Base-by-base conservation (phyloP, 805 yeast species). In the Lachancea quebecensis region DNA sequence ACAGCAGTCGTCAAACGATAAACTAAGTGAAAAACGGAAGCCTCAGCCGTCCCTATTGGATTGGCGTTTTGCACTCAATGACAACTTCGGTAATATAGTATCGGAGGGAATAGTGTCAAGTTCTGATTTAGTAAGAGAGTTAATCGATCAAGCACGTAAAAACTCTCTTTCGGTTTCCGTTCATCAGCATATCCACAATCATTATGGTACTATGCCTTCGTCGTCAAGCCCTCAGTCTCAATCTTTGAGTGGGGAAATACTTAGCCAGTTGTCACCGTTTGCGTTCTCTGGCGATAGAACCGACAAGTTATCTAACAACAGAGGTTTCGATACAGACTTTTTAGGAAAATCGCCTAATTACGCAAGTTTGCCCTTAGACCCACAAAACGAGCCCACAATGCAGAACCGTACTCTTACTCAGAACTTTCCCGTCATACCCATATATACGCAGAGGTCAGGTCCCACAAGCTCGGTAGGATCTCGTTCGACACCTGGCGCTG, bases 151-250 rank as follows among this genome's bases (percentile, higher is more conserved):
- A 42, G 90, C 90, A 0, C 78, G 74, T 49, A 65, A 66, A 40
- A 72, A 77, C 52, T 72, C 75, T 15, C 66, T 84, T 36, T 72
- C 76, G 38, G 71, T 88, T 11, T 81, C 88, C 3, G 76, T 88
- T 16, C 95, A 88, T 64, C 95, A 88, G 60, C 95, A 86, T 62
- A 80, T 84, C 38, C 91, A 85, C 62, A 86, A 86, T 59, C 89
- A 85, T 63, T 82, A 83, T 62, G 71, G 44, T 10, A 15, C 40
- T 32, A 33, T 15, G n/a, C 34, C 42, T n/a, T 38, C n/a, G 7
- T 27, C 39, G 12, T 29, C 16, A 11, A 16, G 29, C 28, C 3
- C 32, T 11, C 40, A 35, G 25, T 25, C 39, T 10, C 28, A n/a
- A 10, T 21, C 43, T 14, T 4, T 39, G 3, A 30, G 28, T 10